Base-by-base conservation (phyloP, 495 filamentous ascomycete genomes). In the Daldinia childiae region DNA sequence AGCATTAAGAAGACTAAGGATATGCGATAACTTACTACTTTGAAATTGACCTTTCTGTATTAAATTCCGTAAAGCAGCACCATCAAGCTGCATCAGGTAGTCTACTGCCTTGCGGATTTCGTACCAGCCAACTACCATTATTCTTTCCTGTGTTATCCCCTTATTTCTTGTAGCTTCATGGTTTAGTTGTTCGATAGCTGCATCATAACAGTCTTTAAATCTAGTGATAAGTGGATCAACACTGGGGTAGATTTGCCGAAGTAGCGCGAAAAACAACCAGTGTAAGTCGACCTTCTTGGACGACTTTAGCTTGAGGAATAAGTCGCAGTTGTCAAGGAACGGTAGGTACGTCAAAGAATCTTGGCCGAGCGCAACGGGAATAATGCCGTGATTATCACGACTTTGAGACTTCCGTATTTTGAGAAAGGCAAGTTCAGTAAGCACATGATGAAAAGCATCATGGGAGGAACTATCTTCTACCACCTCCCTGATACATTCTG, bases 381-480 rank as follows among this genome's bases (percentile, higher is more conserved):
- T 57, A 36, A 64, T 57, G 7, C 26, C 62, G 26, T 57, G 15
- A 5, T n/a, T n/a, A 4, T 45, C 12, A 19, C 1, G 62, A n/a
- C 50, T 26, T 15, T n/a, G 9, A 34, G 26, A 21, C 1, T 3
- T 26, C 36, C 62, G 45, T 3, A 56, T n/a, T 24, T 48, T 48
- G 4, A 57, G 36, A 36, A 64, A 64, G 6, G 51, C 51, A 56
- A 64, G 36, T 7, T 64, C 62, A 45, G 62, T 64, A 8, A 64
- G 51, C 11, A 64, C 62, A 64, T 57, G 62, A 64, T 64, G 62
- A 11, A 64, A 64, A 32, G 24, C 24, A 34, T 12, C 19, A 36
- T 52, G 14, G 4, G 4, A 9, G 14, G 4, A 57, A 45, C 26
- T 41, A n/a, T 8, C 24, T 15, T 57, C 51, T 26, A 57, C 62